phyloP scores from a whole-genome alignment of 345 rosid species.

The Melastoma malabathricum region DNA sequence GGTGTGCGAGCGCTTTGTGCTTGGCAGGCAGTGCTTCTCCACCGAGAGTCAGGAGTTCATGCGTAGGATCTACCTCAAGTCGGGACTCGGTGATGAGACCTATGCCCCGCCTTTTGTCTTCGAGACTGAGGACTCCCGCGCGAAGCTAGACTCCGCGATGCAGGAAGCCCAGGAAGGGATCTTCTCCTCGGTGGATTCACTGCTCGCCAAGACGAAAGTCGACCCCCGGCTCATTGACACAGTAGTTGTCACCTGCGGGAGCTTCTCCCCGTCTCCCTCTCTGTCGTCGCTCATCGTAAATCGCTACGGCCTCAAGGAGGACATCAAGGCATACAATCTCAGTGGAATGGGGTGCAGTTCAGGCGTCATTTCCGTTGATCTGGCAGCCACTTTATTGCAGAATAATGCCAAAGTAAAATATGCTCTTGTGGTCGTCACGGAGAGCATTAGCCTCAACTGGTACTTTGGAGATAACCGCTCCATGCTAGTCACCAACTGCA shows the following conservation, averaged over 20 bases:
- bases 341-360: slow-evolving; percentile 19
- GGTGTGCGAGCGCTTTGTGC: slow-evolving; percentile 7
- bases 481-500: slow-evolving; percentile 18
- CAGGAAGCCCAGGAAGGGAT: slow-evolving; percentile 11
- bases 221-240: slow-evolving; percentile 7
- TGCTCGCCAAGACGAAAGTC: slow-evolving; percentile 8
- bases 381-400: slow-evolving; percentile 7
- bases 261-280: slow-evolving; percentile 13
- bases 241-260: slow-evolving; percentile 11
- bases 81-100: slow-evolving; percentile 16
- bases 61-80: slow-evolving; percentile 10
- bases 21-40: slow-evolving; percentile 7
- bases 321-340: slow-evolving; percentile 11
- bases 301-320: slow-evolving; percentile 9
- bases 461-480: slow-evolving; percentile 13
- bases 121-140: neutral
- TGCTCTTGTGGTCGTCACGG: slow-evolving; percentile 12
- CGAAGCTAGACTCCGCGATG: slow-evolving; percentile 7
- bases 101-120: slow-evolving; percentile 14
- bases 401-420: neutral
- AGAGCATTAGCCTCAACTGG: slow-evolving; percentile 15
- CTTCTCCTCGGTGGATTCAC: slow-evolving; percentile 7
- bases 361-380: slow-evolving; percentile 10
- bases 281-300: slow-evolving; percentile 11
- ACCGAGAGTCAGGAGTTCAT: slow-evolving; percentile 14